Base-by-base conservation (phyloP, 2,329 filamentous ascomycete species). In the Orbilia brochopaga region DNA sequence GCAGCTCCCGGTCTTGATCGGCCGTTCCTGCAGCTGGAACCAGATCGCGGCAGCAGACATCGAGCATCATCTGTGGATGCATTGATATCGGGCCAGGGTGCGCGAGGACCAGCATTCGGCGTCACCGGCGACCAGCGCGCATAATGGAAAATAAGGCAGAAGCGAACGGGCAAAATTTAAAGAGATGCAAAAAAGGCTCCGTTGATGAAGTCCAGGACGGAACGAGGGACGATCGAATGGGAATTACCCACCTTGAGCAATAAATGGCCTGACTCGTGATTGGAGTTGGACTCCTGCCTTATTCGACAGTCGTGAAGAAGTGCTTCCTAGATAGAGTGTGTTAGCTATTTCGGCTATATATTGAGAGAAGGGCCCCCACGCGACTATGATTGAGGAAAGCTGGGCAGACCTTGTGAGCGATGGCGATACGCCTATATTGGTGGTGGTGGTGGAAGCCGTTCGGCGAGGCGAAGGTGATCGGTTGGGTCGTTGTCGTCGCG, bases 161-260 rank as follows among this genome's bases (percentile, higher is more conserved):
- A 42, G 37, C 37, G 37, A 42, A 42, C 37, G 37, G 37, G 37
- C 37, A 42, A 42, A 42, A 42, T 15, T 17, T 21, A 42, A 42
- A 42, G 37, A 17, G 37, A 42, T 17, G 37, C 7, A 48, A 23
- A 48, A 23, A 48, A 48, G 44, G 44, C 44, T 48, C 44, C 44
- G 44, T 48, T 48, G 44, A 23, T 42, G 37, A 17, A 42, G n/a
- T 42, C n/a, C 37, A 42, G 17, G 19, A 21, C 44, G n/a, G n/a
- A 23, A 17, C 17, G 44, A 48, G 44, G 4, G 27, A 32, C 27
- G n/a, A 44, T 44, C 17, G 17, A 23, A 48, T 48, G 44, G 44
- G 19, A 48, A 21, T 48, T 48, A 48, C 44, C 44, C 15, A 48
- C 44, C 44, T 48, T 21, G 44, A 44, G 7, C 7, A 3, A 44